phyloP scores from a whole-genome alignment of 202 grass and related monocot species.

The Panicum hallii region DNA sequence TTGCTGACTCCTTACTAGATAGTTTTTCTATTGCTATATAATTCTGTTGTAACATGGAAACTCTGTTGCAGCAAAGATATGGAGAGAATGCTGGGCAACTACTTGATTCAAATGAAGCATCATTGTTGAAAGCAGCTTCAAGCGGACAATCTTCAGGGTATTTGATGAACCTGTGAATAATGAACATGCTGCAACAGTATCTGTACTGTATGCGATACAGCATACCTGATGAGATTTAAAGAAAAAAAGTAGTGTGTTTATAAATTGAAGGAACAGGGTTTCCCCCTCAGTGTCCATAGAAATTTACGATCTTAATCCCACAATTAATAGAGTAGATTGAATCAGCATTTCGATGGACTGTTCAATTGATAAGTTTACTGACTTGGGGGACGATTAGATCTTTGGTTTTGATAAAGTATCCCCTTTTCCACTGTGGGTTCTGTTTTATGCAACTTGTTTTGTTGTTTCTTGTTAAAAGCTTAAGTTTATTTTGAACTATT shows the following conservation, averaged over 20 bases:
- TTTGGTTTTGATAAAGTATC: background rate
- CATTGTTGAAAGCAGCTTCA: constrained; percentile 82
- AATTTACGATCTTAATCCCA: constrained; percentile 21
- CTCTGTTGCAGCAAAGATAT: constrained; percentile 74
- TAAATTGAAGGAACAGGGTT: constrained; percentile 6
- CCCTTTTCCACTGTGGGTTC: background rate
- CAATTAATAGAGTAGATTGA: background rate
- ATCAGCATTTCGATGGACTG: background rate
- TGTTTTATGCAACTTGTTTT: background rate
- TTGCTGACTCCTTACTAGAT: constrained; percentile 17
- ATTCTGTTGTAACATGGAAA: constrained; percentile 49
- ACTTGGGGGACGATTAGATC: background rate
- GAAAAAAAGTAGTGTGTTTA: background rate
- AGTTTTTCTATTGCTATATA: constrained; percentile 28
- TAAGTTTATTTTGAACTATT: background rate
- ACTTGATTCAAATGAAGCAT: constrained; percentile 80
- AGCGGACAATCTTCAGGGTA: constrained; percentile 92
- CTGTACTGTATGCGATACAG: constrained; percentile 17
- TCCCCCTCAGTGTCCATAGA: background rate
- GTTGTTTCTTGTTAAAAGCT: background rate
- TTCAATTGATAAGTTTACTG: background rate
- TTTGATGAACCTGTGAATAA: constrained; percentile 39
- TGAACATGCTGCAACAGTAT: constrained; percentile 32
- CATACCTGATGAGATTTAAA: constrained; percentile 31
- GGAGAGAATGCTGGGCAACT: constrained; percentile 78